phyloP scores from a whole-genome alignment of 176 grass and related monocot genomes.

The Thalia dealbata region DNA sequence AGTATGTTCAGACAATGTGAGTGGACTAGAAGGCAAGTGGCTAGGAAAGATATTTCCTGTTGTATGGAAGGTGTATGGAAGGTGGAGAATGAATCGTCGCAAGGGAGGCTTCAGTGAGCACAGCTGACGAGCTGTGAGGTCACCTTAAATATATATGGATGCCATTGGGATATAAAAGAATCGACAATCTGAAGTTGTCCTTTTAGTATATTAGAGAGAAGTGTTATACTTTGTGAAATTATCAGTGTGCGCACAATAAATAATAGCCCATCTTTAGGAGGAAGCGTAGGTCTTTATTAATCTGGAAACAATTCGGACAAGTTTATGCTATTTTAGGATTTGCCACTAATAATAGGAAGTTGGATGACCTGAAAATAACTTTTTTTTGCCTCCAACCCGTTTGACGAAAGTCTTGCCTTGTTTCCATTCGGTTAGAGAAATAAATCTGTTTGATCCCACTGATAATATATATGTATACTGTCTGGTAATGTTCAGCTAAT shows the following conservation, averaged over 20 bases:
- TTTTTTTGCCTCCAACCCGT: no score
- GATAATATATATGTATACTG: background rate
- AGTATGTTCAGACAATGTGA: no score
- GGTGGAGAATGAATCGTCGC: background rate
- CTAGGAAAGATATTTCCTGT: background rate
- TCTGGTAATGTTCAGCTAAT: background rate
- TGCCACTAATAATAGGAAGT: background rate
- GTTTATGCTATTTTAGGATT: background rate
- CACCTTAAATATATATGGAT: background rate
- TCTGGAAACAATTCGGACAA: background rate
- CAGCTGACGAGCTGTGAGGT: background rate
- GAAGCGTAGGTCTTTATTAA: background rate
- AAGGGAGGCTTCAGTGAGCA: background rate
- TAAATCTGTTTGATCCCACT: no score
- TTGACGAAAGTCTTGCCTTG: no score
- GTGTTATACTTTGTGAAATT: background rate
- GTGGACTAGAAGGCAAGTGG: background rate
- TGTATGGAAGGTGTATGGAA: no score
- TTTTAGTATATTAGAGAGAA: background rate
- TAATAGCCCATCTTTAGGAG: background rate
- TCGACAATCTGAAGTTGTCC: background rate
- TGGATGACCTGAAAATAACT: background rate
- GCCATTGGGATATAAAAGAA: background rate
- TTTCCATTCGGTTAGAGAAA: no score
- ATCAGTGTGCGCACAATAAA: background rate